Evolutionary conservation across 192 early-diverging fungal species (phyloP).

Genomic region (Kickxella alabastrina): DNA sequence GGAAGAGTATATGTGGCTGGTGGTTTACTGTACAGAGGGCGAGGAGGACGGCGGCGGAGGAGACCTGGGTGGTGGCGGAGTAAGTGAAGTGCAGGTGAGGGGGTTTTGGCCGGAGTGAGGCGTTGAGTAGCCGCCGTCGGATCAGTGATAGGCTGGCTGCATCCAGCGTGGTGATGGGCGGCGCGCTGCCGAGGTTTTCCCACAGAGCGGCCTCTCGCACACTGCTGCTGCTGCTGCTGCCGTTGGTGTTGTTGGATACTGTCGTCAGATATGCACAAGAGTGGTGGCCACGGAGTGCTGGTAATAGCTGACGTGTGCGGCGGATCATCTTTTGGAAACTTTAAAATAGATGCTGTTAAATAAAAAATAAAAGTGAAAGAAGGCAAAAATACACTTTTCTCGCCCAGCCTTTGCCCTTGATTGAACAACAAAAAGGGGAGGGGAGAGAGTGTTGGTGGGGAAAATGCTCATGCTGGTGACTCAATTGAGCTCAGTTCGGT

Average conservation of each 20-base stretch:
- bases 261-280: background rate
- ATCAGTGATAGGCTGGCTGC: conserved; percentile 4
- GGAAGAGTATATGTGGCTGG: conserved; percentile 70
- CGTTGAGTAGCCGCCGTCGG: conserved; percentile 16
- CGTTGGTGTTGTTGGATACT: too few species aligned
- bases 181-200: background rate
- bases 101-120: background rate
- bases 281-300: too few species aligned
- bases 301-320: too few species aligned
- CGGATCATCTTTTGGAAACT: too few species aligned
- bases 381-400: too few species aligned
- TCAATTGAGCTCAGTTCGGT: too few species aligned
- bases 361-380: background rate
- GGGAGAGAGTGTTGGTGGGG: background rate
- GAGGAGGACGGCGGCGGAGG: conserved; percentile 39
- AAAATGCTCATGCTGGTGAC: too few species aligned
- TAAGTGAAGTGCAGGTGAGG: conserved; percentile 23
- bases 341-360: background rate
- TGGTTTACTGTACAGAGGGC: conserved; percentile 64
- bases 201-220: background rate
- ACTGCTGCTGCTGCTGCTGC: too few species aligned
- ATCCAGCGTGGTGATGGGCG: conserved; percentile 24
- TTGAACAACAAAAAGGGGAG: background rate
- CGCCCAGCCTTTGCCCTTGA: too few species aligned
- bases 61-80: background rate